phyloP scores from a whole-genome alignment of 306 rosid genomes.

The Quercus glauca region DNA sequence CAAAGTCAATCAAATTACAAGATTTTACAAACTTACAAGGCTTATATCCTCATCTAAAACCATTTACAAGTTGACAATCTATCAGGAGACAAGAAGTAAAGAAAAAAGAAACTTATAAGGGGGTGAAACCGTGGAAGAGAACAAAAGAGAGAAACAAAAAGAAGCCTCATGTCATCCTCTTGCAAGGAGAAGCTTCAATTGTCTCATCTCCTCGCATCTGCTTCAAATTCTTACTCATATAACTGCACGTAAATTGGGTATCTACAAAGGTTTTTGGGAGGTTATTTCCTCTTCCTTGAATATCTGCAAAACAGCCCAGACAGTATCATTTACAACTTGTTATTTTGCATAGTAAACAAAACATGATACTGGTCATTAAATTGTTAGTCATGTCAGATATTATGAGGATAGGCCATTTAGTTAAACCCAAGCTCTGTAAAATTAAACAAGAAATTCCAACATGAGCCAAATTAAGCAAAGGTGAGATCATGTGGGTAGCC shows the following conservation, averaged over 20 bases:
- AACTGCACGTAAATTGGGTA: constrained; percentile 45
- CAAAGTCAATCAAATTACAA: neutral
- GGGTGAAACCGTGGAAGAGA: no score
- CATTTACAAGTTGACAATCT: constrained; percentile 3
- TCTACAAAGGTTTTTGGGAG: constrained; percentile 14
- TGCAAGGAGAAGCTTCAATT: constrained; percentile 40
- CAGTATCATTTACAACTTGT: neutral
- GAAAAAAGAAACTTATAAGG: neutral
- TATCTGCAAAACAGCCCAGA: constrained; percentile 21
- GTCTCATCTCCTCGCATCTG: constrained; percentile 54
- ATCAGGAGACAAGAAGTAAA: neutral
- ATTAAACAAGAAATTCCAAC: neutral
- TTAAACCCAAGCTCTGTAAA: no score
- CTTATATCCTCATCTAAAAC: neutral
- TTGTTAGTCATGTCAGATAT: no score
- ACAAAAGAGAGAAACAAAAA: neutral
- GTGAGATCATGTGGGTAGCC: neutral
- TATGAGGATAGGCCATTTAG: no score
- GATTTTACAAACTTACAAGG: neutral
- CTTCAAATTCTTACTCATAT: neutral
- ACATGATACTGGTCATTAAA: no score
- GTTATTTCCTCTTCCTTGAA: constrained; percentile 13
- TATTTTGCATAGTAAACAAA: neutral
- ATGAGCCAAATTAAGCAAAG: neutral
- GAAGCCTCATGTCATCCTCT: constrained; percentile 46